Conservation (phyloP, 352 stramenopile genomes). For the Phytophthora cryptogea region DNA sequence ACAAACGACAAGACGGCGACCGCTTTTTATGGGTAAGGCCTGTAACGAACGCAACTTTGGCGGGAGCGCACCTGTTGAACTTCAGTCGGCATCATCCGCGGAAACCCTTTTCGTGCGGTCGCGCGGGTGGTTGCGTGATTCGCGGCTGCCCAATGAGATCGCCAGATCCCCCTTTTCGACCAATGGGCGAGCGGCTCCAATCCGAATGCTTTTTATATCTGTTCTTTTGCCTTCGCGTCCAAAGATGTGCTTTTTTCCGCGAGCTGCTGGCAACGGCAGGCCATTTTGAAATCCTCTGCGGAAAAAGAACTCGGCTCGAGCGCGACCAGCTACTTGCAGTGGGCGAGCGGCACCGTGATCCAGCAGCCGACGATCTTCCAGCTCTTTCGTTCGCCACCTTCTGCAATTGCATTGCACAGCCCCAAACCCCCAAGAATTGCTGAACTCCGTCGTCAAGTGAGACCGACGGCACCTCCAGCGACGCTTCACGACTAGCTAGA, state of each 20-base stretch:
- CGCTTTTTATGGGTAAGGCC: slow-evolving; percentile 39
- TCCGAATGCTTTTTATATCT: slow-evolving; percentile 31
- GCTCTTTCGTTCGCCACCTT: slow-evolving; percentile 3
- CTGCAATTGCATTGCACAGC: slow-evolving; percentile 12
- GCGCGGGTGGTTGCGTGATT: slow-evolving; percentile 3
- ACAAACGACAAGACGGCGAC: neutral
- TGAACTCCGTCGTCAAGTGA: slow-evolving; percentile 10
- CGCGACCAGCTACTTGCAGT: slow-evolving; percentile 38
- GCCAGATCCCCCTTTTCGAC: slow-evolving; percentile 6
- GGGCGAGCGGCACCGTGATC: slow-evolving; percentile 30
- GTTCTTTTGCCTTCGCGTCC: slow-evolving; percentile 32
- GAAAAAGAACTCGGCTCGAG: slow-evolving; percentile 19
- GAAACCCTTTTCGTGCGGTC: slow-evolving; percentile 29
- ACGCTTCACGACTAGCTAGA: slow-evolving; percentile 22
- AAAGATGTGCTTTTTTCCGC: slow-evolving; percentile 41
- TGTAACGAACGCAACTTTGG: slow-evolving; percentile 31
- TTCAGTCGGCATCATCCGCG: slow-evolving; percentile 22
- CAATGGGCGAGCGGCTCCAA: slow-evolving; percentile 9
- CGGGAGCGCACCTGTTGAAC: slow-evolving; percentile 15
- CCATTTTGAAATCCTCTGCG: slow-evolving; percentile 48
- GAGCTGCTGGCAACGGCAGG: neutral
- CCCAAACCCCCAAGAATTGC: slow-evolving; percentile 2
- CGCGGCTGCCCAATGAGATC: too few relatives aligned
- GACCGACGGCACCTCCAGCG: slow-evolving; percentile 6
- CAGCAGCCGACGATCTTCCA: slow-evolving; percentile 16